Base-by-base conservation (phyloP, 1,284 basidiomycete species). In the Pyrrhoderma noxium region DNA sequence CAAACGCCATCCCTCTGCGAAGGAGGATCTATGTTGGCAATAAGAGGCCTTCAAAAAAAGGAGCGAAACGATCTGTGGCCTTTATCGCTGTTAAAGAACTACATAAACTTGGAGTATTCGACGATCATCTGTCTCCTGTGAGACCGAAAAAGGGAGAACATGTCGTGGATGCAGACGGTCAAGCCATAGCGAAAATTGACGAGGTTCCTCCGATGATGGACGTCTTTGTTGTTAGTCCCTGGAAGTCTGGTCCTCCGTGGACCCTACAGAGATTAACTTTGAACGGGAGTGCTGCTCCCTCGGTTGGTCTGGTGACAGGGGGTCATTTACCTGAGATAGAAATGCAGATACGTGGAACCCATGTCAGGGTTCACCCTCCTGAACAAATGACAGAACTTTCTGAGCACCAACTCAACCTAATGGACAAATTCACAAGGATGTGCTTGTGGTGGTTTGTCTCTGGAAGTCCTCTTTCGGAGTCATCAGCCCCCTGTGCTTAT, bases 31-130 rank as follows among this genome's bases (percentile, higher is more conserved):
- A 77, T 55, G 61, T 65, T 8, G 88, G 89, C 0, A 79, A 80
- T 1, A 53, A 57, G 8, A 77, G 76, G 52, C 67, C 70, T 31
- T 79, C 84, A 8, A 91, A 90, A 64, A 81, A 76, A 57, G 86
- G 88, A 61, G 89, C 90, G 1, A 89, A 82, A 61, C 80, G 88
- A 14, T 82, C 85, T 1, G 89, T 79, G 8, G 85, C 89, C 0
- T 93, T 89, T 62, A 65, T 77, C 53, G 87, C 85, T 1, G 85
- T 88, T 21, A 80, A 77, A 57, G 68, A 71, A 2, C 70, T 93
- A 18, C 76, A 83, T 56, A 68, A 71, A 36, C 67, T 88, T n/a
- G 76, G 82, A 43, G 81, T 89, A 3, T 83, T 92, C 59, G 83
- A 93, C 59, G 80, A 89, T 49, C 82, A 87, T 60, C 73, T 93